phyloP scores from a whole-genome alignment of 2,329 filamentous ascomycete genomes.

The Fusarium pseudonygamai region DNA sequence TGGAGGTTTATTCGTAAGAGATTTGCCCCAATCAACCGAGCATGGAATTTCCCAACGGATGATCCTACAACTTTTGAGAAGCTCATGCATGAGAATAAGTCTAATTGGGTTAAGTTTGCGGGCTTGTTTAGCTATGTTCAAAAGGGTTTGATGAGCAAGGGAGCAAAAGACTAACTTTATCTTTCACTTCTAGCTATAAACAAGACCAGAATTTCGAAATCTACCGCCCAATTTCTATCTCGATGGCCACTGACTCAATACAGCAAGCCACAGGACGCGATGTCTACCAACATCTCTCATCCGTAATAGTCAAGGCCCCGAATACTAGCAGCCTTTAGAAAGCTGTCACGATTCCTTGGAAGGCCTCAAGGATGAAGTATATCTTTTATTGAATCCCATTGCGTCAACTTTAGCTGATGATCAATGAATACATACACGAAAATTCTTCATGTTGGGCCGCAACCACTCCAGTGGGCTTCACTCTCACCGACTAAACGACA shows the following conservation, averaged over 20 bases:
- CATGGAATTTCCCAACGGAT: neutral
- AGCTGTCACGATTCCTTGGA: neutral
- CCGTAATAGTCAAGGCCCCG: neutral
- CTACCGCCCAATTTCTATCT: neutral
- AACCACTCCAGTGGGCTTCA: neutral
- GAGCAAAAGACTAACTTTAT: neutral
- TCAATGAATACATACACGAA: neutral
- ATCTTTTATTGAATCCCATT: neutral
- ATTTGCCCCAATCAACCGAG: neutral
- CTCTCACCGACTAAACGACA: neutral
- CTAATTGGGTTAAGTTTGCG: neutral
- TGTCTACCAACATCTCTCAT: neutral
- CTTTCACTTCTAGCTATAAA: neutral
- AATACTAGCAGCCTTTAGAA: neutral
- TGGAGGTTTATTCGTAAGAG: neutral
- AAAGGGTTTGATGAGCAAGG: neutral
- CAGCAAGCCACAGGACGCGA: neutral
- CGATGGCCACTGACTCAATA: neutral
- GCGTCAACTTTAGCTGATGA: neutral
- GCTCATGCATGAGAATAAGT: slow-evolving; percentile 8
- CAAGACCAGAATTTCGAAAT: neutral
- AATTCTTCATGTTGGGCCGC: neutral
- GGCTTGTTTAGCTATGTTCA: neutral
- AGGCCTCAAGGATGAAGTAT: neutral
- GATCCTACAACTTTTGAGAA: neutral